Conservation (phyloP, 805 yeast species). For the Zygosaccharomyces bisporus region DNA sequence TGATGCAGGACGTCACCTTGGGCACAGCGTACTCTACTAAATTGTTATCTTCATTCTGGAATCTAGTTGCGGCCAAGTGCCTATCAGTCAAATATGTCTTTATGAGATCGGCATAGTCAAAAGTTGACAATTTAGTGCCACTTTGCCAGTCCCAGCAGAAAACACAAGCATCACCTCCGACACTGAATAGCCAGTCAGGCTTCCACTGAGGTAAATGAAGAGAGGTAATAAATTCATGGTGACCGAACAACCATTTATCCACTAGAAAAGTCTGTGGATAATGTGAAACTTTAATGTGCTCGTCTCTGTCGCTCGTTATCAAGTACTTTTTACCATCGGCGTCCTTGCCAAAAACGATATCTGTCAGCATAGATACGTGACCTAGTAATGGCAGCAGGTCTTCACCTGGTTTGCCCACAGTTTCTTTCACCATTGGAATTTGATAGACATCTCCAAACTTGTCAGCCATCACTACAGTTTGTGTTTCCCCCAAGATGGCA, state of each 20-base stretch:
- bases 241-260: conserved; percentile 83
- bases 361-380: conserved; percentile 96
- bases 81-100: conserved; percentile 46
- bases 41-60: conserved; percentile 49
- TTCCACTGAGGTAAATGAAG: conserved; percentile 55
- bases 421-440: conserved; percentile 42
- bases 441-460: conserved; percentile 94
- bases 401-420: conserved; percentile 36
- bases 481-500: conserved; percentile 50
- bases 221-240: conserved; percentile 72
- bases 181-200: conserved; percentile 57
- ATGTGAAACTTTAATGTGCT: conserved; percentile 81
- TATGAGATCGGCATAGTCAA: conserved; percentile 45
- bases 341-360: conserved; percentile 39
- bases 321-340: conserved; percentile 44
- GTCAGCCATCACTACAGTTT: conserved; percentile 69
- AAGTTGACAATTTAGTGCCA: conserved; percentile 45
- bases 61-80: conserved; percentile 64
- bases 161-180: conserved; percentile 84
- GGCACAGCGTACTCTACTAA: conserved; percentile 52
- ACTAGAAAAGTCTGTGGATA: conserved; percentile 77
- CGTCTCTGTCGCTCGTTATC: conserved; percentile 90
- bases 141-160: conserved; percentile 76
- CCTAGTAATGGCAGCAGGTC: conserved; percentile 75
- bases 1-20: conserved; percentile 38